Percentiles rank a stretch among this genome's conserved stretches.
Evolutionary conservation across 306 rosid genomes (phyloP).

Genomic region (Corylus americana): DNA sequence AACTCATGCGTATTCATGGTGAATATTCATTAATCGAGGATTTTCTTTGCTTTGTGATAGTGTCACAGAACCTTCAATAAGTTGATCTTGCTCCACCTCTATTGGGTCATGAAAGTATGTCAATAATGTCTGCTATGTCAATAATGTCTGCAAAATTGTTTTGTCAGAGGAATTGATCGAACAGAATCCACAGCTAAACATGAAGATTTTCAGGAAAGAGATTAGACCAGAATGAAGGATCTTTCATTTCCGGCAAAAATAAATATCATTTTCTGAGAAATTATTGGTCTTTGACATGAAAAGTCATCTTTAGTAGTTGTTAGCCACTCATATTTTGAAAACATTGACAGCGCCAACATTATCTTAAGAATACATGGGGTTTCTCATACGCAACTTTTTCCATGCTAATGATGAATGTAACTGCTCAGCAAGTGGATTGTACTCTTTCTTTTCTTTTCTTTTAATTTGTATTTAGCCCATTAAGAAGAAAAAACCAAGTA

Average conservation of each 20-base stretch:
- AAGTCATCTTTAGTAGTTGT: not conserved
- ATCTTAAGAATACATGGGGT: not conserved
- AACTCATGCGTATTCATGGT: constrained; percentile 89
- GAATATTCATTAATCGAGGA: constrained; percentile 94
- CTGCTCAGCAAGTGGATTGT: not conserved
- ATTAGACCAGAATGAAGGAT: not conserved
- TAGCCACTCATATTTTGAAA: not conserved
- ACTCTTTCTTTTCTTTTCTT: not conserved
- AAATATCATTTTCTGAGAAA: not conserved
- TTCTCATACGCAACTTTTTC: not conserved
- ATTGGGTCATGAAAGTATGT: constrained; percentile 89
- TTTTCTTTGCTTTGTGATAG: constrained; percentile 96
- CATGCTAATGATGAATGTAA: not conserved
- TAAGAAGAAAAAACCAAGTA: not conserved
- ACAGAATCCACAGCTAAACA: constrained; percentile 5
- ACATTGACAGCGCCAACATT: not conserved
- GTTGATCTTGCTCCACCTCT: constrained; percentile 94
- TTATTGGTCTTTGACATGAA: not conserved
- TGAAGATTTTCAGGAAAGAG: not conserved
- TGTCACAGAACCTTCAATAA: constrained; percentile 81
- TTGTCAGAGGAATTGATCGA: constrained; percentile 24
- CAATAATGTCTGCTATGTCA: constrained; percentile 7
- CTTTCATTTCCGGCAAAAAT: not conserved
- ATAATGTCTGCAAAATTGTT: constrained; percentile 60
- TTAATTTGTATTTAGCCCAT: not conserved